Evolutionary conservation across 306 rosid species (phyloP), one percentile per base, ranked within the genome.

Genomic region (Boehmeria nivea): DNA sequence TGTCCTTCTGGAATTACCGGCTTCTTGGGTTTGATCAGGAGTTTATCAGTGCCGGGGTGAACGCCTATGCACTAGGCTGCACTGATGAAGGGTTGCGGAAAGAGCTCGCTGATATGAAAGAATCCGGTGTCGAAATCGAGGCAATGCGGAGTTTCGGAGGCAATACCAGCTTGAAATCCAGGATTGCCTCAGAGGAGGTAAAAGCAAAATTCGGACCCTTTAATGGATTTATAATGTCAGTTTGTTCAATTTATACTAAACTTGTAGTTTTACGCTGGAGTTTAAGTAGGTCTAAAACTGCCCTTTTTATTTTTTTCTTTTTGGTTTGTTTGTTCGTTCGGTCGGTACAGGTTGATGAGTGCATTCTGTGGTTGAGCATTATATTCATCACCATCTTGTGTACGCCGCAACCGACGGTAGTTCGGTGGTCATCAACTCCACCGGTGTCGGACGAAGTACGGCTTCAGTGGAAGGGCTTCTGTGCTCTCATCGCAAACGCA

Each of bases 61-160:
- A 87, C 81, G 99, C 99, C 6, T 91, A 91, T 79, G 96, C 94
- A 15, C 85, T 91, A 27, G 99, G 99, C 25, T 91, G 99, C 76
- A 82, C 96, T 1, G 93, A 87, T 72, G 99, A 91, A 71, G 96
- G 99, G 38, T 63, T 91, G 44, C 80, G 87, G 71, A 84, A 84
- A 63, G 99, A 91, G 63, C 96, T 91, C 20, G 51, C 68, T 61
- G 89, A 84, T 59, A 59, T 91, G 83, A 91, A 75, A 78, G 76
- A 82, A 55, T 72, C 89, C 10, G 96, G 96, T 22, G 49, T 73
- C 33, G 81, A 87, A 77, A 78, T 91, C 65, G 89, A 87, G 70
- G 85, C 81, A 57, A 82, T 87, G 88, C 83, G 77, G 55, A 77
- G 81, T 53, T 82, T 66, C 62, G 85, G 99, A 60, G 96, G 93